Evolutionary conservation across 2,329 filamentous ascomycete species (phyloP).

Genomic region (Fusarium camptoceras): DNA sequence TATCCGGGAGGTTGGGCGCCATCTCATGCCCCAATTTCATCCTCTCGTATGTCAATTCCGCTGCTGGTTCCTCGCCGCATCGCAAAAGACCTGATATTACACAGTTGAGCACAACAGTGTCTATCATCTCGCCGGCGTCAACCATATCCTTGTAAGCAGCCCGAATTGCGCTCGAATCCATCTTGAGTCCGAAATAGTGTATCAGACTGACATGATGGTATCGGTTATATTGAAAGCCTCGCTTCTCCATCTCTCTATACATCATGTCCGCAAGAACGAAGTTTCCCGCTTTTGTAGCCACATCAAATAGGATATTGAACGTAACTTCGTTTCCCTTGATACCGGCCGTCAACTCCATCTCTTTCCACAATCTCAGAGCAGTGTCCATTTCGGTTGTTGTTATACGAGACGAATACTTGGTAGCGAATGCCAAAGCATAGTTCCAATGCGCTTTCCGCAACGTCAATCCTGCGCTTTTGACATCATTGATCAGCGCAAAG

Average conservation of each 20-base stretch:
- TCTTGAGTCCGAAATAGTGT: conserved; percentile 81
- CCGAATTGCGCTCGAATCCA: conserved; percentile 79
- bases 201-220: conserved; percentile 87
- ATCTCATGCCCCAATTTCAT: conserved; percentile 77
- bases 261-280: conserved; percentile 87
- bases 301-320: conserved; percentile 92
- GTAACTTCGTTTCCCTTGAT: conserved; percentile 79
- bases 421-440: conserved; percentile 81
- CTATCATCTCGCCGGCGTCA: conserved; percentile 86
- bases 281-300: conserved; percentile 86
- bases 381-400: conserved; percentile 69
- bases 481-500: conserved; percentile 84
- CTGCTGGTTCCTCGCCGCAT: conserved; percentile 79
- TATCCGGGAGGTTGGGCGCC: conserved; percentile 55
- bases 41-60: conserved; percentile 82
- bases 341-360: conserved; percentile 83
- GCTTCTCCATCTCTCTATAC: conserved; percentile 80
- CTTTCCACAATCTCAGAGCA: conserved; percentile 82
- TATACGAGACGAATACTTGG: conserved; percentile 72
- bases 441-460: conserved; percentile 82
- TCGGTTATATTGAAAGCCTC: conserved; percentile 77
- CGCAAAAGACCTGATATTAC: conserved; percentile 83
- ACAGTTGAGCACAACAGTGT: conserved; percentile 87
- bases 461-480: conserved; percentile 77
- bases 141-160: conserved; percentile 85